A percentile compares a stretch with the other conserved stretches of the same genome.
Evolutionary conservation across 164 flowering plant genomes (phyloP).

Genomic region (Umbilicus rupestris): DNA sequence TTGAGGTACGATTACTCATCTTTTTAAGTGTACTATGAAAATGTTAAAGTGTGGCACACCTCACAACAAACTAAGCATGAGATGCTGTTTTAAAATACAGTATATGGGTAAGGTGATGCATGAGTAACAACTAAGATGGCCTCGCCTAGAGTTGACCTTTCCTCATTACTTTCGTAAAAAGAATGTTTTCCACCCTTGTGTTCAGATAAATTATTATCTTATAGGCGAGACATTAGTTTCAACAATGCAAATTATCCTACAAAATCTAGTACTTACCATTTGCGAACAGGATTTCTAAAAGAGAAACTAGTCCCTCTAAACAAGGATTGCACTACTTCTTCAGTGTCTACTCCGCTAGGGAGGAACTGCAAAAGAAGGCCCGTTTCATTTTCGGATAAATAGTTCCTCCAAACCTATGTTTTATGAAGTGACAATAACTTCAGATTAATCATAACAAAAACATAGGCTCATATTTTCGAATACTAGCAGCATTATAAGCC

Average conservation of each 20-base stretch:
- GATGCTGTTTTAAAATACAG: no score
- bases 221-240: background rate
- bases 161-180: no score
- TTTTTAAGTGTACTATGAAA: no score
- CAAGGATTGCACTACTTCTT: constrained; percentile 43
- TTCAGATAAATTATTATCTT: background rate
- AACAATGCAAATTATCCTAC: background rate
- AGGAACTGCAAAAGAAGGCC: constrained; percentile 52
- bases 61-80: no score
- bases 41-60: no score
- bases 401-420: constrained; percentile 59
- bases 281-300: constrained; percentile 71
- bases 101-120: no score
- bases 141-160: no score
- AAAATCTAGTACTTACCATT: constrained; percentile 42
- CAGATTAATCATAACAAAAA: no score
- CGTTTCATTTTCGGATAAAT: constrained; percentile 60
- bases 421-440: background rate
- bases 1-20: no score
- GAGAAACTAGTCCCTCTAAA: constrained; percentile 60
- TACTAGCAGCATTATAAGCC: background rate
- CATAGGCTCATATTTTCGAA: no score
- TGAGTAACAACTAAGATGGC: no score
- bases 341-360: constrained; percentile 43
- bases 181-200: background rate